These are phyloP conservation scores for Picea glauca DNA, from an alignment of 75 land plant species.

Conservation along the genomic window DNA sequence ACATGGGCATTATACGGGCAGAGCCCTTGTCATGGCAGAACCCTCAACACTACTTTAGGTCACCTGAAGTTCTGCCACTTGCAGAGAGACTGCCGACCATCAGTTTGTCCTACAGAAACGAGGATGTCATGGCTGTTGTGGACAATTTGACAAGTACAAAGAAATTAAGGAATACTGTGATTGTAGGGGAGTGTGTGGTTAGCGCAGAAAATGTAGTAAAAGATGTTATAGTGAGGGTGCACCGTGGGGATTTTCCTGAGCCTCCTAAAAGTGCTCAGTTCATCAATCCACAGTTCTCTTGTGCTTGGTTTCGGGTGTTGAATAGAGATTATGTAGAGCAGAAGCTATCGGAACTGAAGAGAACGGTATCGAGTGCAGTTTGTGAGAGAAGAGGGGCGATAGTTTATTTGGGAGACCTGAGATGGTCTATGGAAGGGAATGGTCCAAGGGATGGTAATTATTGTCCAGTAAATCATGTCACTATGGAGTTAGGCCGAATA, in stretches of 20 bases:
- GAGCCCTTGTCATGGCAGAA: not conserved
- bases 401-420: slow-evolving; percentile 66
- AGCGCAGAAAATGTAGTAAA: slow-evolving; percentile 44
- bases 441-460: slow-evolving; percentile 25
- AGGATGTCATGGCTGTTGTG: slow-evolving; percentile 41
- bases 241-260: slow-evolving; percentile 41
- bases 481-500: slow-evolving; percentile 23
- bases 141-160: slow-evolving; percentile 25
- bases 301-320: slow-evolving; percentile 26
- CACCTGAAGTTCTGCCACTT: not conserved
- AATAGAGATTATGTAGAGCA: slow-evolving; percentile 43
- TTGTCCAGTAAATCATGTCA: slow-evolving; percentile 39
- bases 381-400: slow-evolving; percentile 48
- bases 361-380: slow-evolving; percentile 35
- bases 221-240: slow-evolving; percentile 41
- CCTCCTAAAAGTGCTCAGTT: slow-evolving; percentile 35
- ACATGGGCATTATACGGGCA: not conserved
- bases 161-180: slow-evolving; percentile 39
- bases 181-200: slow-evolving; percentile 57
- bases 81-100: not conserved
- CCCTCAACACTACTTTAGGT: not conserved
- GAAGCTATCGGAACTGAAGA: slow-evolving; percentile 60
- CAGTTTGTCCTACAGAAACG: not conserved
- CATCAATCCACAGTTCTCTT: slow-evolving; percentile 40
- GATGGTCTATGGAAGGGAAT: slow-evolving; percentile 56